Base-by-base conservation (phyloP, 805 yeast genomes). In the Suhomyces sp. region DNA sequence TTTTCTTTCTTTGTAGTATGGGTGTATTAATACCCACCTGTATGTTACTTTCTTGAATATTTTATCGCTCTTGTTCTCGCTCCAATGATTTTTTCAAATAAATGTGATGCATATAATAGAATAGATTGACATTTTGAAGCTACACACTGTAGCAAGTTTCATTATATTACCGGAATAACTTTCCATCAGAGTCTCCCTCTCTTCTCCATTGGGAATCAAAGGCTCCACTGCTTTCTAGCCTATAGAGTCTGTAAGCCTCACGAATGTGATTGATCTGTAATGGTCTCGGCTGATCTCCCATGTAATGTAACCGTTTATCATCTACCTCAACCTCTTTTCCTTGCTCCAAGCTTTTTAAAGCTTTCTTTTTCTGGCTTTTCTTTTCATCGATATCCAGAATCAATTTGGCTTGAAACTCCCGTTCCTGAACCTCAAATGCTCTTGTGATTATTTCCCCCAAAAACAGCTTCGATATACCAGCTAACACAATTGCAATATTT, bases 381-480 rank as follows among this genome's bases (percentile, higher is more conserved):
- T 80, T 75, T 4, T 54, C 63, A 17, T 71, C 76, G 6, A 74
- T 65, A 41, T 71, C 77, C 37, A 56, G 44, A 1, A 67, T 66
- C 20, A 75, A 60, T 52, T 67, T 67, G 0, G 74, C 72, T 68
- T 79, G 75, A 60, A 75, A 68, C 60, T 81, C 80, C 52, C 80
- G 74, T 50, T 78, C 73, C 62, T 89, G 92, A 1, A 88, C 82
- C 48, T 83, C 86, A 55, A 85, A 77, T 0, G 97, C 96, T 60
- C 82, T 77, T 55, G 92, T 96, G 10, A 92, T 86, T 15, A 92
- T 80, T 60, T 92, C 97, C 10, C 97, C 96, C n/a, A 91, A 79
- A 64, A 89, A 85, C 59, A 89, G 87, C 64, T 92, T 92, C 2
- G 96, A 87, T 50, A 90, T 79, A 66, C 97, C 97, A 5, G 93